A percentile compares a stretch with the other conserved stretches of the same genome.
Conservation (phyloP, 768 basidiomycete species). For the Leccinum barrowsii region DNA sequence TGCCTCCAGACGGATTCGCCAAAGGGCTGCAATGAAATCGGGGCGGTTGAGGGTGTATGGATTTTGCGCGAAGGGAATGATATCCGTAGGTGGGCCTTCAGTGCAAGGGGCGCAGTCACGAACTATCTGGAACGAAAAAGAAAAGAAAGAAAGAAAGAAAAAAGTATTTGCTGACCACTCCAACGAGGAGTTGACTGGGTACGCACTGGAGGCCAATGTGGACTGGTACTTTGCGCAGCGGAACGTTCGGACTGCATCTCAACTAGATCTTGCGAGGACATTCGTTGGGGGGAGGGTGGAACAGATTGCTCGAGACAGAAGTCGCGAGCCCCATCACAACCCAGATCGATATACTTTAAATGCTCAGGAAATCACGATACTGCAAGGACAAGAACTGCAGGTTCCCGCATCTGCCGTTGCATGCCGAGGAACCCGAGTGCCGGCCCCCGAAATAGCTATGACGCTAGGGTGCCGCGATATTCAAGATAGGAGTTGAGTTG, state of each 20-base stretch:
- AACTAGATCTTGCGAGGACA: slow-evolving; percentile 3
- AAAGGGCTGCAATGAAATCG: slow-evolving; percentile 15
- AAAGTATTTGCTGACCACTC: background rate
- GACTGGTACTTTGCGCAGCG: background rate
- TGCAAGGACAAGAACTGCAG: slow-evolving; percentile 5
- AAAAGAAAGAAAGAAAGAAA: background rate
- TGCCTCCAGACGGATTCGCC: slow-evolving; percentile 16
- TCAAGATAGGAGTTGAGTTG: background rate
- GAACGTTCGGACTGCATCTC: background rate
- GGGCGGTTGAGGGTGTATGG: background rate
- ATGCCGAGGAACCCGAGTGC: slow-evolving; percentile 19
- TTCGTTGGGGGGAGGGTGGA: background rate
- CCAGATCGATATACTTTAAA: slow-evolving; percentile 13
- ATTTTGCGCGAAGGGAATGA: background rate
- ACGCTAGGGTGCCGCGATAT: background rate
- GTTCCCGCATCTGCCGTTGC: slow-evolving; percentile 1
- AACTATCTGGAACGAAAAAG: background rate
- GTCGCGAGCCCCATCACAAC: background rate
- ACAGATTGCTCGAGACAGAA: background rate
- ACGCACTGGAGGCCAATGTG: slow-evolving; percentile 1
- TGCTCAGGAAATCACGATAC: slow-evolving; percentile 4
- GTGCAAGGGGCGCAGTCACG: background rate
- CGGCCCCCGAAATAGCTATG: background rate
- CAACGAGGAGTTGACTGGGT: background rate
- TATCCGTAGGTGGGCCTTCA: background rate